These are phyloP conservation scores for Trichoderma cornu-damae DNA, from an alignment of 2,329 filamentous ascomycete genomes.

Conservation along the genomic window DNA sequence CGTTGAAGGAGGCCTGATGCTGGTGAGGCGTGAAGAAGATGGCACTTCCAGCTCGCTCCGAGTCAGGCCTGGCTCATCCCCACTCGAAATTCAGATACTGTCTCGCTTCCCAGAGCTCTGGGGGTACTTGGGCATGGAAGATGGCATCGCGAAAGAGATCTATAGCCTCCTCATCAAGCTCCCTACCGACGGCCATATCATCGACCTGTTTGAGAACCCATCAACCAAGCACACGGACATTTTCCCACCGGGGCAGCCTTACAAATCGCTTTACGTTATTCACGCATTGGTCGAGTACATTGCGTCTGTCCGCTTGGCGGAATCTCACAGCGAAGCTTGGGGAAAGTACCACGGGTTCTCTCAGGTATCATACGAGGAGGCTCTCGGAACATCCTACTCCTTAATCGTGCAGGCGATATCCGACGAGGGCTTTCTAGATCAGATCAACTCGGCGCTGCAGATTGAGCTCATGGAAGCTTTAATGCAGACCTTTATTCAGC, in stretches of 20 bases:
- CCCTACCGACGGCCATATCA: constrained; percentile 59
- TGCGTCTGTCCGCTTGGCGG: constrained; percentile 35
- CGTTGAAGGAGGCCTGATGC: constrained; percentile 58
- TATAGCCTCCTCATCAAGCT: constrained; percentile 66
- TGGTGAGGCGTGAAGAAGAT: constrained; percentile 57
- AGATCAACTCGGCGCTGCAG: constrained; percentile 24
- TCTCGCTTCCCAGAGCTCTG: constrained; percentile 81
- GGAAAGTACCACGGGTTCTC: not conserved
- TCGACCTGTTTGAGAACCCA: constrained; percentile 53
- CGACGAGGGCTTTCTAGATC: constrained; percentile 48
- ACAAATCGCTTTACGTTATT: constrained; percentile 68
- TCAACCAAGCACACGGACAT: constrained; percentile 52
- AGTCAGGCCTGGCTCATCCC: constrained; percentile 49
- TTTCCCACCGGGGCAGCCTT: constrained; percentile 65
- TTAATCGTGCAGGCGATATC: constrained; percentile 58
- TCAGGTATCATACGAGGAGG: constrained; percentile 9
- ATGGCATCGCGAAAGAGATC: constrained; percentile 64
- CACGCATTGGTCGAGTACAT: constrained; percentile 62
- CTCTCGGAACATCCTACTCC: constrained; percentile 40
- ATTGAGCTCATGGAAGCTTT: constrained; percentile 28
- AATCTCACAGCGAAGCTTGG: not conserved
- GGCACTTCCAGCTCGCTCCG: constrained; percentile 39
- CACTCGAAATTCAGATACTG: constrained; percentile 72
- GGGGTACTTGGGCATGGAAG: constrained; percentile 69
- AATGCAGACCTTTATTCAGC: constrained; percentile 28